phyloP scores from a whole-genome alignment of 2,329 filamentous ascomycete genomes.

The Sordariomycetes sp. region DNA sequence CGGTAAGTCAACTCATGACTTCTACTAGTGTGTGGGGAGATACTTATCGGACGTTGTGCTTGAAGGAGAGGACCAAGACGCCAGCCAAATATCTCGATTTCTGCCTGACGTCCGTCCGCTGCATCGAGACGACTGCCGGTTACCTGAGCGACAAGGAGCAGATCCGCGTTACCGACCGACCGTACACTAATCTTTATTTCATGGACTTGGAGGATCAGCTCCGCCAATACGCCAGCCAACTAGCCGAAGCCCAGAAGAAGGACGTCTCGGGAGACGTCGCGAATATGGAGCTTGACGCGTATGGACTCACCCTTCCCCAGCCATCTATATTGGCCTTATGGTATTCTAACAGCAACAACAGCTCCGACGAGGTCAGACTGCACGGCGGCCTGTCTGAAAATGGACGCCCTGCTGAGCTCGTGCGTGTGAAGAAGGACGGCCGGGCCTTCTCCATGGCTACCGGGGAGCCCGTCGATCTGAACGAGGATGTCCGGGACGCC shows the following conservation, averaged over 20 bases:
- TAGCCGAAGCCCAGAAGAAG: constrained; percentile 51
- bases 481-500: constrained; percentile 26
- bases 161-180: constrained; percentile 69
- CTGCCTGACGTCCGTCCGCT: constrained; percentile 80
- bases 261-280: constrained; percentile 43
- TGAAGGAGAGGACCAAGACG: constrained; percentile 66
- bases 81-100: constrained; percentile 68
- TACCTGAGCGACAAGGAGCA: constrained; percentile 78
- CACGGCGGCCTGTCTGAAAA: constrained; percentile 72
- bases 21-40: constrained; percentile 44
- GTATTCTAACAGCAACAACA: constrained; percentile 13
- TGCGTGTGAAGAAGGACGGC: constrained; percentile 69
- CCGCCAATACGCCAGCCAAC: constrained; percentile 73
- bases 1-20: constrained; percentile 64
- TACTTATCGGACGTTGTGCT: constrained; percentile 56
- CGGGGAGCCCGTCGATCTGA: constrained; percentile 45
- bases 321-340: constrained; percentile 10
- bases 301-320: constrained; percentile 1
- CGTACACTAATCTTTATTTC: constrained; percentile 94
- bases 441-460: constrained; percentile 68
- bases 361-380: constrained; percentile 59
- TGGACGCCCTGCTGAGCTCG: constrained; percentile 71
- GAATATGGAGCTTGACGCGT: constrained; percentile 33
- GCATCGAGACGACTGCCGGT: constrained; percentile 80
- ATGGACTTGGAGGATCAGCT: constrained; percentile 94